phyloP scores from a whole-genome alignment of 176 grass and related monocot genomes.

The Avena sativa region DNA sequence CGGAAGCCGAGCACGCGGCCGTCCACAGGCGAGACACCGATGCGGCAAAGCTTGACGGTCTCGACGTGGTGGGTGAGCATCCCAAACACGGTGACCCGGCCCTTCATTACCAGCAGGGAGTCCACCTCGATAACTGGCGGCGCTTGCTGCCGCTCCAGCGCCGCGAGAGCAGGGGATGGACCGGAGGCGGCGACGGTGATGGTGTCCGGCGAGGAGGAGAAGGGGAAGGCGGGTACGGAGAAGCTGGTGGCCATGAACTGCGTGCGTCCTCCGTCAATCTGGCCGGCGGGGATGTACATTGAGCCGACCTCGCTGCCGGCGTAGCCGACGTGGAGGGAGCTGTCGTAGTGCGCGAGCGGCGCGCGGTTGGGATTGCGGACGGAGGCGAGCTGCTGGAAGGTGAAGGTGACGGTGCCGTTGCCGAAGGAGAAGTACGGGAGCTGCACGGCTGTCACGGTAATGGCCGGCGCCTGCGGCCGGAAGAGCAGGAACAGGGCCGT shows the following conservation, averaged over 20 bases:
- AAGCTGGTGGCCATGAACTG: slow-evolving; percentile 84
- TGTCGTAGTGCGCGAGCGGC: slow-evolving; percentile 80
- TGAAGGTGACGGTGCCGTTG: slow-evolving; percentile 79
- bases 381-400: slow-evolving; percentile 71
- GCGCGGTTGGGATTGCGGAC: slow-evolving; percentile 73
- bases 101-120: slow-evolving; percentile 72
- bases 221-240: slow-evolving; percentile 65
- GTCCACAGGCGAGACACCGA: slow-evolving; percentile 59
- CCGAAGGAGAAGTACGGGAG: slow-evolving; percentile 54
- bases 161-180: slow-evolving; percentile 27
- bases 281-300: slow-evolving; percentile 83
- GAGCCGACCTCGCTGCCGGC: slow-evolving; percentile 69
- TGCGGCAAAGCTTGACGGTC: slow-evolving; percentile 64
- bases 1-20: slow-evolving; percentile 79
- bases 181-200: slow-evolving; percentile 43
- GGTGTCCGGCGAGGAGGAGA: slow-evolving; percentile 25
- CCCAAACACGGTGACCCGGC: slow-evolving; percentile 64
- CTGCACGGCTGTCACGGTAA: slow-evolving; percentile 65
- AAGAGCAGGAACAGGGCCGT: slow-evolving; percentile 68
- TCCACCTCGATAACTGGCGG: slow-evolving; percentile 69
- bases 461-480: slow-evolving; percentile 64
- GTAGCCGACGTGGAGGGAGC: slow-evolving; percentile 74
- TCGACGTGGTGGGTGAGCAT: slow-evolving; percentile 88
- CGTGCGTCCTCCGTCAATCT: slow-evolving; percentile 68
- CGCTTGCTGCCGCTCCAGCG: not conserved